These are phyloP conservation scores for Castanea crenata DNA, from an alignment of 306 rosid genomes.

Conservation along the genomic window DNA sequence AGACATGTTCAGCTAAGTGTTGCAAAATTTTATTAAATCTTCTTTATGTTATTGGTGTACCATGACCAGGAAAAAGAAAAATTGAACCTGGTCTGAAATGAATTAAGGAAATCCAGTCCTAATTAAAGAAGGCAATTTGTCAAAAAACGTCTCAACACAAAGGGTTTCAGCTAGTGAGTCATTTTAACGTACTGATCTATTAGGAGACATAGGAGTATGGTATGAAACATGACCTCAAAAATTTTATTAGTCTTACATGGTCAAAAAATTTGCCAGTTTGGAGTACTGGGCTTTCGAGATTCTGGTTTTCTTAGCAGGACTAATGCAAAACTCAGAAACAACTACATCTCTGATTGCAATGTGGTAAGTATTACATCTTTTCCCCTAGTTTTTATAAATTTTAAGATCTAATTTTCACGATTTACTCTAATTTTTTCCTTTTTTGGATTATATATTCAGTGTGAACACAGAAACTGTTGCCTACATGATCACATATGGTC, in stretches of 20 bases:
- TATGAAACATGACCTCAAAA: too few species aligned
- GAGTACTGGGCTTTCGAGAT: slow-evolving; percentile 92
- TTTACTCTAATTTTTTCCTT: neutral
- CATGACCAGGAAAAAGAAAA: neutral
- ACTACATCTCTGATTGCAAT: slow-evolving; percentile 80
- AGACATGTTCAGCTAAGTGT: neutral
- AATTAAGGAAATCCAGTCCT: neutral
- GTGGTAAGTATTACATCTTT: slow-evolving; percentile 47
- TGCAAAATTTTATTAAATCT: neutral
- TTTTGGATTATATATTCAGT: slow-evolving; percentile 35
- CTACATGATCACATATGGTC: slow-evolving; percentile 72
- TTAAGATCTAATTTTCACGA: neutral
- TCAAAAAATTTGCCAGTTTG: slow-evolving; percentile 49
- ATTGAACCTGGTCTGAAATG: neutral
- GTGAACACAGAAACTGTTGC: slow-evolving; percentile 66
- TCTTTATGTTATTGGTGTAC: neutral
- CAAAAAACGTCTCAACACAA: neutral
- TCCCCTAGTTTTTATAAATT: neutral
- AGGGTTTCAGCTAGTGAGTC: neutral
- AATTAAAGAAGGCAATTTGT: neutral
- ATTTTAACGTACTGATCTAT: neutral
- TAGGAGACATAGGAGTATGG: too few species aligned
- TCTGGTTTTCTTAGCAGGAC: slow-evolving; percentile 77
- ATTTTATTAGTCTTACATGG: neutral
- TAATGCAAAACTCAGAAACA: slow-evolving; percentile 57